A percentile compares a stretch with the other conserved stretches of the same genome.
phyloP scores from a whole-genome alignment of 1,284 basidiomycete species.

The Sphaerobolus stellatus region DNA sequence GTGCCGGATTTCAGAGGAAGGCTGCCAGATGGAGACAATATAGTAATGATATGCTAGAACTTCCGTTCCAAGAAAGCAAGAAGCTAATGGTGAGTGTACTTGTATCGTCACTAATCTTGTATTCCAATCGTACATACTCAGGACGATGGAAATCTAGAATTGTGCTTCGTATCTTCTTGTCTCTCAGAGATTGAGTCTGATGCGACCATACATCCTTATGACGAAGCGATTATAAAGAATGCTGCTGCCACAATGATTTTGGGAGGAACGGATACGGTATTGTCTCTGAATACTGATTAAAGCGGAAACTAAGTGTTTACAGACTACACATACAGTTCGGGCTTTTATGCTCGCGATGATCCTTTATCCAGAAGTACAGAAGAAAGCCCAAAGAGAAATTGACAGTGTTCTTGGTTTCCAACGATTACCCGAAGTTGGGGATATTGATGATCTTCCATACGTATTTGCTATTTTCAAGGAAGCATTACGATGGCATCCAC shows the following conservation, averaged over 20 bases:
- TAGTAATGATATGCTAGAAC: not conserved
- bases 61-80: not conserved
- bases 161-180: not conserved
- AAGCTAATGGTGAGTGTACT: not conserved
- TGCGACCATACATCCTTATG: not conserved
- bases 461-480: constrained; percentile 24
- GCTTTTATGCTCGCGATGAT: constrained; percentile 24
- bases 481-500: constrained; percentile 22
- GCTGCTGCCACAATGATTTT: not conserved
- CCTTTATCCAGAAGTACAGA: constrained; percentile 23
- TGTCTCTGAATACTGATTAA: too few species aligned
- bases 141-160: not conserved
- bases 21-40: not conserved
- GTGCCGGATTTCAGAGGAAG: not conserved
- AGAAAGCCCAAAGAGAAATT: not conserved
- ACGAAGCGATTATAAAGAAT: not conserved
- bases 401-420: not conserved
- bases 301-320: too few species aligned
- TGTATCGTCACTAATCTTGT: not conserved
- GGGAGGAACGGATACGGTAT: not conserved
- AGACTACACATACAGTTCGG: too few species aligned
- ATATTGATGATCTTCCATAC: constrained; percentile 16
- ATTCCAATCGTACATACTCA: not conserved
- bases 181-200: not conserved
- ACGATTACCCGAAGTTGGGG: constrained; percentile 12